A percentile compares a stretch with the other conserved stretches of the same genome.
These are phyloP conservation scores for Saksenaea vasiformis DNA, from an alignment of 371 early-diverging fungal species.

Conservation along the genomic window DNA sequence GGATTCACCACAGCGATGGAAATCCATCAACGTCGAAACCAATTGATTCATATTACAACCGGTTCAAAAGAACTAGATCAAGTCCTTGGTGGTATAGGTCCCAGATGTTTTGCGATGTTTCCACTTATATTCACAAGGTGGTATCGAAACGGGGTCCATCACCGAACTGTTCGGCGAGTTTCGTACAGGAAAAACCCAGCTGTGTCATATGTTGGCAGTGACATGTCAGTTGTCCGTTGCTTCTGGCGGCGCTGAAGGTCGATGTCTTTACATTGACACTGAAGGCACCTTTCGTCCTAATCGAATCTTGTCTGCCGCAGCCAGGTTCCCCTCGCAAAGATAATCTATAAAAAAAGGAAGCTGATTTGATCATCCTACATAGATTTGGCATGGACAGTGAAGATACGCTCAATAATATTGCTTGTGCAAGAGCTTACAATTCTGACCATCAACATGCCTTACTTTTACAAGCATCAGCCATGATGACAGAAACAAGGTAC, in stretches of 20 bases:
- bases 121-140: constrained; percentile 53
- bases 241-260: constrained; percentile 95
- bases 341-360: neutral
- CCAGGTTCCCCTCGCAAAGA: constrained; percentile 56
- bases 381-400: constrained; percentile 85
- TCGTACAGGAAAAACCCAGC: constrained; percentile 97
- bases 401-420: constrained; percentile 94
- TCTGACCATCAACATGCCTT: constrained; percentile 96
- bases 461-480: constrained; percentile 91
- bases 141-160: constrained; percentile 97
- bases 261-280: constrained; percentile 97
- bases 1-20: constrained; percentile 96
- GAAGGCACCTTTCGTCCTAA: constrained; percentile 98
- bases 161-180: constrained; percentile 99
- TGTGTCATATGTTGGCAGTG: constrained; percentile 97
- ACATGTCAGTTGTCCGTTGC: constrained; percentile 90
- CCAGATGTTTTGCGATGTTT: neutral
- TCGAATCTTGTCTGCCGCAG: constrained; percentile 85
- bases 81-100: constrained; percentile 76
- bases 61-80: constrained; percentile 95
- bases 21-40: constrained; percentile 80
- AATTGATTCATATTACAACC: constrained; percentile 87
- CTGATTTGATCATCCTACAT: neutral
- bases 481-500: constrained; percentile 92
- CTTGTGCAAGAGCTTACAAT: constrained; percentile 96